Conservation (phyloP, 78 protist species). For the Planoprotostelium fungivorum region DNA sequence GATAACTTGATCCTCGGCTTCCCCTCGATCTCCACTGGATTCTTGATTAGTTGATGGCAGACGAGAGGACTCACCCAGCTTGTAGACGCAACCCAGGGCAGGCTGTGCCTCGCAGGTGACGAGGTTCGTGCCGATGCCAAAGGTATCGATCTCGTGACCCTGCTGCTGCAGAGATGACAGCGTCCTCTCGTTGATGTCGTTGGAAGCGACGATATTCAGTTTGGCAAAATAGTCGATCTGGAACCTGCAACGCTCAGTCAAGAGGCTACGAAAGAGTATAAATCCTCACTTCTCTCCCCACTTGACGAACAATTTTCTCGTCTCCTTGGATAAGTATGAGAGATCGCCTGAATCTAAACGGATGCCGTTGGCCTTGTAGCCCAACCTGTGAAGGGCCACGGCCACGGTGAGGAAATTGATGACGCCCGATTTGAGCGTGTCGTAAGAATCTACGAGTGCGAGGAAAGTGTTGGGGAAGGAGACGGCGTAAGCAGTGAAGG, state of each 20-base stretch:
- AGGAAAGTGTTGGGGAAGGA: constrained; percentile 85
- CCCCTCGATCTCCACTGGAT: constrained; percentile 54
- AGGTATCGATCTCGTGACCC: constrained; percentile 79
- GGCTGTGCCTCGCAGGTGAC: constrained; percentile 89
- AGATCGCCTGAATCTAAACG: constrained; percentile 93
- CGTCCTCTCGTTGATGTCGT: constrained; percentile 80
- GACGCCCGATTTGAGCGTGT: constrained; percentile 81
- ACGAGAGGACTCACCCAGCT: constrained; percentile 40
- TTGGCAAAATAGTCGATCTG: constrained; percentile 23
- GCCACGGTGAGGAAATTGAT: constrained; percentile 85
- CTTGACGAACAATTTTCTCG: constrained; percentile 31
- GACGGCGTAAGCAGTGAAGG: constrained; percentile 88
- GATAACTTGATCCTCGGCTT: constrained; percentile 83
- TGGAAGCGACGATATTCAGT: constrained; percentile 79
- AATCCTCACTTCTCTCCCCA: constrained; percentile 22
- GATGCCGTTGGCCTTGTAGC: constrained; percentile 79
- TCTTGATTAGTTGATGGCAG: background rate
- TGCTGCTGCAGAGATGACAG: constrained; percentile 54
- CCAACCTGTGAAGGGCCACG: constrained; percentile 61
- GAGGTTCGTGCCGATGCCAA: constrained; percentile 91
- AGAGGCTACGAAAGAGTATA: background rate
- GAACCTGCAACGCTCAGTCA: background rate
- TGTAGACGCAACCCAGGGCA: constrained; percentile 93
- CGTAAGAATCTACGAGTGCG: constrained; percentile 90
- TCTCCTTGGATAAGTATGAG: constrained; percentile 60